Evolutionary conservation across 768 basidiomycete genomes (phyloP), one percentile per base, ranked within the genome.

Genomic region (Trametes villosa): DNA sequence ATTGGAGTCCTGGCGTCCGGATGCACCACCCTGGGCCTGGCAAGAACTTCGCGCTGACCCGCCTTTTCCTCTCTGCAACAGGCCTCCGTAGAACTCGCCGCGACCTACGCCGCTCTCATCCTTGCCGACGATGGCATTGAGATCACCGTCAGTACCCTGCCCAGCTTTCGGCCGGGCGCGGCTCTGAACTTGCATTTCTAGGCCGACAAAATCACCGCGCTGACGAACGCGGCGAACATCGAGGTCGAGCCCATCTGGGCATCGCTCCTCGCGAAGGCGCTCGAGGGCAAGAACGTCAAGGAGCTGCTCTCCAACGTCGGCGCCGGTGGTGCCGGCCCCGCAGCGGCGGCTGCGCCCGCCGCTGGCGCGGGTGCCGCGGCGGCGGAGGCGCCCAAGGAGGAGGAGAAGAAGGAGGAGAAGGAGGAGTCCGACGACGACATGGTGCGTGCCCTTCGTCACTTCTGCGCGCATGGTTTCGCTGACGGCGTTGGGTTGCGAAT

Each of bases 201-300:
- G 96, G 75, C 94, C 61, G 97, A 98, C 76, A 98, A 97, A 83
- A 92, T 99, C 74, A 60, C 81, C 69, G 80, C 94, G n/a, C 75
- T 98, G 73, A 93, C 91, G 69, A 75, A 73, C 57, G 96, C 93
- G 55, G 97, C 96, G 54, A 78, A 79, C 59, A 81, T 94, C 65
- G 95, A 97, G 26, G 71, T 97, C 61, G 97, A 98, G 78, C 85
- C 96, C 59, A 98, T 99, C 81, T 98, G 97, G 97, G 95, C 95
- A 59, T 78, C 89, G 15, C 90, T 99, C 70, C 92, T 99, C 72
- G 92, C 96, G 64, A 98, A 97, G 78, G 96, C 97, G 34, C 88
- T 99, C 54, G 95, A 96, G 79, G 96, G 96, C 71, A 97, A 96
- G 85, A 87, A 98, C 80, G 86, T 99, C 71, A 98, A 94, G 79